Evolutionary conservation across 2,329 filamentous ascomycete genomes (phyloP), one percentile per base, ranked within the genome.

Genomic region (Stylonectria norvegica): DNA sequence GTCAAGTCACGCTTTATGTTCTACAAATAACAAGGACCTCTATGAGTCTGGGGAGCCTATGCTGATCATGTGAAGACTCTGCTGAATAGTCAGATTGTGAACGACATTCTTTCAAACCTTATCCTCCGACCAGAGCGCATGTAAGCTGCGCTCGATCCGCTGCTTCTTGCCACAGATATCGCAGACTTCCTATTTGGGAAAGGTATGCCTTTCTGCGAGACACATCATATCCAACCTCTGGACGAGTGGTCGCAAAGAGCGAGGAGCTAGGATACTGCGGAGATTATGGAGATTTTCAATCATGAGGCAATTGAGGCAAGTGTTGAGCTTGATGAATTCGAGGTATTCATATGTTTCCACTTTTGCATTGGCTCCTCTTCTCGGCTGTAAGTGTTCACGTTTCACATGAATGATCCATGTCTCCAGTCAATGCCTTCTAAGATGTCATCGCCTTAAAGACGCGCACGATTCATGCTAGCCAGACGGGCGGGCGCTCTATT

Each of bases 21-120:
- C 78, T 29, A 89, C 85, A 2, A 94, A 94, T 72, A 91, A 94
- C 72, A 95, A 94, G 67, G 89, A 95, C 63, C 67, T 94, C n/a
- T 88, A 95, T 66, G 89, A 95, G 68, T 84, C 80, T 43, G 83
- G 87, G 47, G 85, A 94, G 72, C 84, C 85, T n/a, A 80, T 95
- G 68, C 78, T 95, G 87, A 94, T 64, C 79, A 83, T 61, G 78
- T 90, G 65, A 86, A 89, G 75, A 91, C 87, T 5, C 75, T 93
- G 47, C 77, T 76, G 41, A 85, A 94, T 70, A 89, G 85, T 58
- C 81, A 85, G 63, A 95, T 95, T 54, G 86, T 86, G 19, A 86
- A 85, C 17, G 86, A 89, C 39, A 84, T 94, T 5, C 72, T 95
- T 4, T 79, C 80, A 1, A 94, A 87, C 0, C 70, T 94, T 9